Evolutionary conservation across 139 green algal species (phyloP), one percentile per base, ranked within the genome.

Genomic region (Chlamydomonas sphaeroides): DNA sequence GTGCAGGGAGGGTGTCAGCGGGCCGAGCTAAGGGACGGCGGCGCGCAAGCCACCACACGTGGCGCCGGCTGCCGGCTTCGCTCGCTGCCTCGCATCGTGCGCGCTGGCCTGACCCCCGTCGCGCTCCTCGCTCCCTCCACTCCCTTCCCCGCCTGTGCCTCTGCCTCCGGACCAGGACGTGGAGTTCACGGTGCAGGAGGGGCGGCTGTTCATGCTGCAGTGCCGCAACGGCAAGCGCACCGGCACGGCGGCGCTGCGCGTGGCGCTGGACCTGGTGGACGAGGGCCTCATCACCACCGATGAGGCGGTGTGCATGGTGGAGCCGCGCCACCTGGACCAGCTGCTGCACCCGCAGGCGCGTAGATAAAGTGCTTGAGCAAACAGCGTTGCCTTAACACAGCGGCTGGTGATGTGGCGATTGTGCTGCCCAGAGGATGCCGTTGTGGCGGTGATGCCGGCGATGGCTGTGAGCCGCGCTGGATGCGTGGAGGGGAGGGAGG

Each of bases 131-230:
- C 26, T 68, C 32, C 30, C 42, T 10, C 41, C 68, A 3, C 41
- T 6, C 11, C 68, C 42, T 28, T 8, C 28, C 42, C 8, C 28
- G 1, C 42, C 25, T 1, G 5, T 7, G 42, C 30, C 30, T 59
- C 45, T 35, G 5, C 32, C 45, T 17, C 26, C 35, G n/a, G n/a
- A 62, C 48, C 91, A 98, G 88, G 95, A 98, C 79, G 93, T 92
- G 35, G 95, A 98, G 90, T 98, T 98, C 87, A 98, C 95, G 3
- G 90, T 98, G 32, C 91, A 98, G 84, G 92, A 97, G 61, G 93
- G 92, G 36, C 59, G 68, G 25, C 92, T 98, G 68, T 98, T 91
- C 89, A 98, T 98, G 94, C 86, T 98, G 77, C 95, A 98, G 91
- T 94, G 86, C 15, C 87, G 95, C 76, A 95, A 89, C 83, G 95